Base-by-base conservation (phyloP, 352 stramenopile species). In the Globisporangium lucens region DNA sequence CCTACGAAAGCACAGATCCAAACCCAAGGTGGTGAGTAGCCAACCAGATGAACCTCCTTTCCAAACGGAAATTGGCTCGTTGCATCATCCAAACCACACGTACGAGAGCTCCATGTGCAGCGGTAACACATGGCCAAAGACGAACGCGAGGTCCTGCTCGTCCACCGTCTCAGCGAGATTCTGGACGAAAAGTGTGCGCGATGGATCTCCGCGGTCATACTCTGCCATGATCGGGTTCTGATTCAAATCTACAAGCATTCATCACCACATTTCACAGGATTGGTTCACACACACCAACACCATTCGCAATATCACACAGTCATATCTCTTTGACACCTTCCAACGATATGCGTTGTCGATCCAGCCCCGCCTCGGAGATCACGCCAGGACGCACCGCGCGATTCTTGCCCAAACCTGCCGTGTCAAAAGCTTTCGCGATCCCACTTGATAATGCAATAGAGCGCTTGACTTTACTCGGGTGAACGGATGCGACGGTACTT, bases 91-190 rank as follows among this genome's bases (percentile, higher is more conserved):
- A 33, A 17, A 12, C 55, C 43, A 56, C 17, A 70, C 74, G 61
- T 70, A 89, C 85, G 68, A 66, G 9, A 89, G 56, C n/a, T 72
- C 33, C 13, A 72, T 29, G 27, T 77, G 62, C 2, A 67, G 41
- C 2, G 83, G 82, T 29, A 93, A 56, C 0, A 86, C 77, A 58
- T 82, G 78, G 41, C 80, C 75, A 66, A 91, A 87, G 29, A 93
- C 67, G 43, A 74, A 88, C 22, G 70, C 66, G 49, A 93, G 62
- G 62, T 89, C 80, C 33, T 82, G 81, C 27, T 79, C 66, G 43
- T 91, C 85, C 12, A 87, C 71, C 0, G 63, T 63, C 20, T 65
- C 52, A 5, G 81, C 69, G 17, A 93, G 22, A 29, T 90, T 91
- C 46, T 51, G 63, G 12, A 90, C 79, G 10, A 69, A 27, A 17